Evolutionary conservation across 73 alveolate species (phyloP).

Genomic region (Blepharisma stoltei): DNA sequence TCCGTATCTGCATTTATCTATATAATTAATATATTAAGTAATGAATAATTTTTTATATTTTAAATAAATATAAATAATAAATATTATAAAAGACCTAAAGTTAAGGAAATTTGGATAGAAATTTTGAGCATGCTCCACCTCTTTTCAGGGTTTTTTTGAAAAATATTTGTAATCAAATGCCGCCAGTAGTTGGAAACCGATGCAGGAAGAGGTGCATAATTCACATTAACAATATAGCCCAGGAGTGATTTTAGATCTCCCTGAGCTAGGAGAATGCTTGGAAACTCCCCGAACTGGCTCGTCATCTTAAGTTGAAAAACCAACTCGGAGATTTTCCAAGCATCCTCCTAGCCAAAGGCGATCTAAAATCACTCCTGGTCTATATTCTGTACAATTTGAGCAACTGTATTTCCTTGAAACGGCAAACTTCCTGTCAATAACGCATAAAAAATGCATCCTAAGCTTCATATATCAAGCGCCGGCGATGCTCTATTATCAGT

Average conservation of each 20-base stretch:
- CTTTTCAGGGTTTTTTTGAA: slow-evolving; percentile 10
- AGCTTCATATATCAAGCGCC: slow-evolving; percentile 44
- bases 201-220: slow-evolving; percentile 25
- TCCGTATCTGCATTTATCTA: too few relatives aligned
- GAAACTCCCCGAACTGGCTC: too few relatives aligned
- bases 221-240: slow-evolving; percentile 39
- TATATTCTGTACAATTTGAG: slow-evolving; percentile 36
- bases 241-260: too few relatives aligned
- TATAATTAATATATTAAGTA: too few relatives aligned
- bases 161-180: slow-evolving; percentile 18
- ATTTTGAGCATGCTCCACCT: not conserved
- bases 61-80: too few relatives aligned
- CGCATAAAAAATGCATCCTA: slow-evolving; percentile 55
- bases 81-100: too few relatives aligned
- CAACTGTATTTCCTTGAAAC: slow-evolving; percentile 48
- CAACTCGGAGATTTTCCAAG: too few relatives aligned
- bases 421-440: slow-evolving; percentile 57
- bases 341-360: too few relatives aligned
- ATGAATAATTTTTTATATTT: too few relatives aligned
- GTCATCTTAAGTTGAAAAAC: too few relatives aligned
- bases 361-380: slow-evolving; percentile 23
- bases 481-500: slow-evolving; percentile 40
- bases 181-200: not conserved
- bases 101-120: too few relatives aligned
- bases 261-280: too few relatives aligned